Conservation (phyloP, 192 early-diverging fungal genomes). For the Coemansia sp. region DNA sequence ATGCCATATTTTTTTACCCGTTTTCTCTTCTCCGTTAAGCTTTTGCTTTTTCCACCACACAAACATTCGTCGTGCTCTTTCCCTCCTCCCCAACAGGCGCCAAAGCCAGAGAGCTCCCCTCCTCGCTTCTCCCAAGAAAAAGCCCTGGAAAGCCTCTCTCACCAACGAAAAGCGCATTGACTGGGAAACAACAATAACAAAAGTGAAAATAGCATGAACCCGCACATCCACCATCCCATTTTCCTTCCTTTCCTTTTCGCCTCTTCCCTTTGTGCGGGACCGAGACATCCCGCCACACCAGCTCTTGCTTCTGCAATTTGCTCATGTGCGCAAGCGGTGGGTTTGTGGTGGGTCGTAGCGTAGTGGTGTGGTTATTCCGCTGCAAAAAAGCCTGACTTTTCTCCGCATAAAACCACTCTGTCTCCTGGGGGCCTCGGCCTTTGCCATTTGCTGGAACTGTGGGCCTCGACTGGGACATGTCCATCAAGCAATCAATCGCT, state of each 20-base stretch:
- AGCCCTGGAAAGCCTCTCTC: no score
- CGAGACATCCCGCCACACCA: neutral
- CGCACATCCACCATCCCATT: no score
- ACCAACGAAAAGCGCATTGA: neutral
- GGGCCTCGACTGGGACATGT: no score
- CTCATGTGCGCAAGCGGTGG: neutral
- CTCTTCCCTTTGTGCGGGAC: neutral
- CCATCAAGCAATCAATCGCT: no score
- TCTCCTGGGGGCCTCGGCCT: no score
- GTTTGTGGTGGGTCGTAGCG: neutral
- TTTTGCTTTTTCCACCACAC: constrained; percentile 4
- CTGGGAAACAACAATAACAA: neutral
- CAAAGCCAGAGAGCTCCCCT: no score
- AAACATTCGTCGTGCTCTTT: neutral
- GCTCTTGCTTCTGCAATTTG: neutral
- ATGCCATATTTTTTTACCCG: neutral
- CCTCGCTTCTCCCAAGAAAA: no score
- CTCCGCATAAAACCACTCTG: neutral
- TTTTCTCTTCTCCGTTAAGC: neutral
- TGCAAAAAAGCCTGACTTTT: neutral
- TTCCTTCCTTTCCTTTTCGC: no score
- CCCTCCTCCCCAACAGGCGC: neutral
- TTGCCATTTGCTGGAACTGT: no score
- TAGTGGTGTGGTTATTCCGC: neutral
- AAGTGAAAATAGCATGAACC: no score